Evolutionary conservation across 1,139 yeast genomes (phyloP), one percentile per base, ranked within the genome.

Genomic region (Suhomyces wounanorum): DNA sequence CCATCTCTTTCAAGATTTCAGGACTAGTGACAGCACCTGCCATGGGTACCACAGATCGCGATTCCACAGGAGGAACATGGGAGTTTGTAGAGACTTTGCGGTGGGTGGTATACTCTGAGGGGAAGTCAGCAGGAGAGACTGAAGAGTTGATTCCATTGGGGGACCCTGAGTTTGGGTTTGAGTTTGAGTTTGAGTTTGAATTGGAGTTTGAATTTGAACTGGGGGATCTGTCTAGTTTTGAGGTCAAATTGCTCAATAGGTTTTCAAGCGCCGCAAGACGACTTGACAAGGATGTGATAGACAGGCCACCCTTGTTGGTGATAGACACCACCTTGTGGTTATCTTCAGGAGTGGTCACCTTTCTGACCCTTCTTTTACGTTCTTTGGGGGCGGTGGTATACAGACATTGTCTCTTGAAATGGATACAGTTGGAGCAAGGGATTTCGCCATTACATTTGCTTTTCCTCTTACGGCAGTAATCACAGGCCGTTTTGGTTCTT

Each of bases 401-500:
- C 7, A 47, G 47, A 46, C 67, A 63, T 16, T 53, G 49, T 16
- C 56, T 30, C 10, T 41, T 48, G 46, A 50, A 43, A 16, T 47
- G 51, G 16, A 47, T 36, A 45, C 71, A 67, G 51, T 63, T 61
- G 37, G 57, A 43, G 28, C 71, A 67, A 0, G 67, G 68, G 3
- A 14, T 17, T 9, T 50, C 54, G 6, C 69, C 69, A 40, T 66
- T 63, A 47, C 71, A 67, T 43, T 61, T 58, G 43, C 61, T 61
- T 54, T 67, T 66, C 45, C 62, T 59, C 48, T 58, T 59, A 7
- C 70, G 59, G 47, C 71, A 67, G 16, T 52, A 52, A 47, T 61
- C 66, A 48, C 70, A 66, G 6, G 69, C 68, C 28, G 55, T 61
- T 17, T 59, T 55, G 33, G 59, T 60, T n/a, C 68, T 50, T 30